phyloP scores from a whole-genome alignment of 176 grass and related monocot species.

The Carex littledalei region DNA sequence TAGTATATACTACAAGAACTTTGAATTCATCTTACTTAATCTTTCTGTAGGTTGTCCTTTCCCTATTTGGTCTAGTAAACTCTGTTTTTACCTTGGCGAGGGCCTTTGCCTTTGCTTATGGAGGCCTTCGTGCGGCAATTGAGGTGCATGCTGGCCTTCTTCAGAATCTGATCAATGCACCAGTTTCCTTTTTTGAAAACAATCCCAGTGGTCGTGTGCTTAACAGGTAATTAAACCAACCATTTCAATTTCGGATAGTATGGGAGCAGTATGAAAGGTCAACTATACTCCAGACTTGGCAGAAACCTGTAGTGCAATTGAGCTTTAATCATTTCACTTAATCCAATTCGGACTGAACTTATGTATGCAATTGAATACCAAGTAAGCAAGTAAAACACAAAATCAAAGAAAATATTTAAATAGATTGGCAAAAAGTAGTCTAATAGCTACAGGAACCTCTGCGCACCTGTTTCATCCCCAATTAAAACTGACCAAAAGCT shows the following conservation, averaged over 20 bases:
- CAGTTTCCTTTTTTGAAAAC: constrained; percentile 78
- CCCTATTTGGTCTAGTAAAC: constrained; percentile 76
- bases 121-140: constrained; percentile 75
- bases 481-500: background rate
- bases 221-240: constrained; percentile 55
- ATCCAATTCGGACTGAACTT: background rate
- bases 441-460: background rate
- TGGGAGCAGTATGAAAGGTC: background rate
- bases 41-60: constrained; percentile 56
- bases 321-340: background rate
- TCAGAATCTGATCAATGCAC: constrained; percentile 58
- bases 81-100: constrained; percentile 82
- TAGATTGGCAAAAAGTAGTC: background rate
- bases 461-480: background rate
- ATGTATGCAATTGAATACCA: background rate
- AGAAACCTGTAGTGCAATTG: background rate
- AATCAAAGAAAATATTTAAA: background rate
- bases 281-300: background rate
- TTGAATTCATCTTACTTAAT: constrained; percentile 4
- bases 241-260: background rate
- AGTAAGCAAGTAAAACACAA: background rate
- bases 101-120: constrained; percentile 87
- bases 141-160: constrained; percentile 75
- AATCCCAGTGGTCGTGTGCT: constrained; percentile 84
- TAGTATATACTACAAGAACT: background rate